A percentile compares a stretch with the other conserved stretches of the same genome.
phyloP scores from a whole-genome alignment of 345 rosid species.

The Sonneratia alba region DNA sequence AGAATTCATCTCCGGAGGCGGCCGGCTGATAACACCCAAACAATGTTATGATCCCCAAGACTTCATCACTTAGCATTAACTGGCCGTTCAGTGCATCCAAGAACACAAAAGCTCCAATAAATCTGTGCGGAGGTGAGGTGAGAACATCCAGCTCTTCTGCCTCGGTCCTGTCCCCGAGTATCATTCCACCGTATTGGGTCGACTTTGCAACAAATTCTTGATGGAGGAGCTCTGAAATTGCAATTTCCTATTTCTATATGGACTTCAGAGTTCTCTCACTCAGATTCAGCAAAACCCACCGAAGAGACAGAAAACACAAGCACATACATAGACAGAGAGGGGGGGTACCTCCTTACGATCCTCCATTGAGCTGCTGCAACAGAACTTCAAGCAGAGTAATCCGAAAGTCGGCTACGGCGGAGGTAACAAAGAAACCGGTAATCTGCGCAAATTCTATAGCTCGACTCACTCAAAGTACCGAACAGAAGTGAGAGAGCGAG shows the following conservation, averaged over 20 bases:
- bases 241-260: background rate
- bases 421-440: background rate
- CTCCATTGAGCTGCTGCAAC: constrained; percentile 23
- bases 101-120: too few species aligned
- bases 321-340: background rate
- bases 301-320: background rate
- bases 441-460: background rate
- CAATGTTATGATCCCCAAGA: too few species aligned
- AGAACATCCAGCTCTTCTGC: too few species aligned
- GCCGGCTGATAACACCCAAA: too few species aligned
- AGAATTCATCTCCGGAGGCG: too few species aligned
- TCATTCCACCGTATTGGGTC: too few species aligned
- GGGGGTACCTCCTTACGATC: constrained; percentile 47
- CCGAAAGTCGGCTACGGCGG: background rate
- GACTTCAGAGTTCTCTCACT: background rate
- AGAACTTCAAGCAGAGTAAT: background rate
- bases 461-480: background rate
- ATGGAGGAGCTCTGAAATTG: background rate
- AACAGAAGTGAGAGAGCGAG: background rate
- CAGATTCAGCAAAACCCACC: background rate
- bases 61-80: too few species aligned
- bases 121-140: too few species aligned
- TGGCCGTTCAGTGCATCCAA: too few species aligned
- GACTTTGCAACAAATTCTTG: background rate
- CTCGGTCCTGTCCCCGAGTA: too few species aligned